Evolutionary conservation across 208 protist genomes (phyloP).

Genomic region (Histomonas meleagridis): DNA sequence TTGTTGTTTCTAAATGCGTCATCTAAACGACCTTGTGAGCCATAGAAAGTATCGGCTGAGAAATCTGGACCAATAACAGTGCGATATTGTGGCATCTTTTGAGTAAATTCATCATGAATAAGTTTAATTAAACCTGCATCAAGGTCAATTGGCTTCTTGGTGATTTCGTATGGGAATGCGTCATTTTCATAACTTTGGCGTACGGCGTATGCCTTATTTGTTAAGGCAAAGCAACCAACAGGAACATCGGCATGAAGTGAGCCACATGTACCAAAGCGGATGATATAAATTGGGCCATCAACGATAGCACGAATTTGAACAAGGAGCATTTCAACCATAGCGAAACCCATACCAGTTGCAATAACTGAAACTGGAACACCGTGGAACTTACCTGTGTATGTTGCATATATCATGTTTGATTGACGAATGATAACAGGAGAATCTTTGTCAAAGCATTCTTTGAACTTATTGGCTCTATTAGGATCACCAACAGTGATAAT

Average conservation of each 20-base stretch:
- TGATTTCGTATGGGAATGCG: not conserved
- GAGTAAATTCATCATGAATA: not conserved
- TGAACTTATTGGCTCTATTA: not conserved
- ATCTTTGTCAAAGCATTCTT: not conserved
- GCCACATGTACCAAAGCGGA: not conserved
- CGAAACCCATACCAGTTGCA: conserved; percentile 1
- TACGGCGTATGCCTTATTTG: not conserved
- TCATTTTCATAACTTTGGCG: not conserved
- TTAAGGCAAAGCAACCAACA: not conserved
- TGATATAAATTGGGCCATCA: not conserved
- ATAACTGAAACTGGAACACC: not conserved
- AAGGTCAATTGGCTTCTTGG: not conserved
- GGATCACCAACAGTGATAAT: not conserved
- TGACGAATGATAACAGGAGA: not conserved
- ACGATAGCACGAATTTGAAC: not conserved
- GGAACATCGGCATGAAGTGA: conserved; percentile 17
- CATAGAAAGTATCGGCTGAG: conserved; percentile 8
- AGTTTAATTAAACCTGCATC: not conserved
- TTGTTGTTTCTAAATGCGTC: not conserved
- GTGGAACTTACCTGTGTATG: not conserved
- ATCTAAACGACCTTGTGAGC: not conserved
- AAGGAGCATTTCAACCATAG: not conserved
- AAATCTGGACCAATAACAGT: not conserved
- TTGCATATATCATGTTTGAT: not conserved
- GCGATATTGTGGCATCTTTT: not conserved